Percentiles rank a stretch among this genome's conserved stretches.
Evolutionary conservation across 768 basidiomycete genomes (phyloP).

Genomic region (Hypholoma sublateritium): DNA sequence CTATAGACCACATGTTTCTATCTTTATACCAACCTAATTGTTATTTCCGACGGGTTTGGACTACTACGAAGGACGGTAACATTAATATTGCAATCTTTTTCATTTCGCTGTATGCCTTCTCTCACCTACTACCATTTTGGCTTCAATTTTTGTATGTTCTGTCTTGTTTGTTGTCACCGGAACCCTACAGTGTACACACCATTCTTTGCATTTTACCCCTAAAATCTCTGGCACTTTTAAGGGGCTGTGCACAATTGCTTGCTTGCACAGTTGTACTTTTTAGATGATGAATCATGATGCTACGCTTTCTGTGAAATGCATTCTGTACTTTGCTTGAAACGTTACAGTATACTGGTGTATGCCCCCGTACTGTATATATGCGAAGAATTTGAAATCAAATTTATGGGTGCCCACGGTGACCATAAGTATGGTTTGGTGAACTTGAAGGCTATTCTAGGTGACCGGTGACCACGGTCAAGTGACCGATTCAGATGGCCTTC

Average conservation of each 20-base stretch:
- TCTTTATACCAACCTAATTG: constrained; percentile 22
- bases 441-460: no score
- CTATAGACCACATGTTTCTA: constrained; percentile 12
- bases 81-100: constrained; percentile 1
- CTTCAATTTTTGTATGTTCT: background rate
- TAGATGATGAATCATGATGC: background rate
- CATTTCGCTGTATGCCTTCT: background rate
- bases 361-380: no score
- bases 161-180: background rate
- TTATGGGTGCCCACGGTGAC: no score
- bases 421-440: no score
- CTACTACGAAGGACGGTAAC: constrained; percentile 2
- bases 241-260: constrained; percentile 2
- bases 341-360: no score
- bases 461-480: background rate
- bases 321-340: background rate
- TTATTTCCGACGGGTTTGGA: constrained; percentile 1
- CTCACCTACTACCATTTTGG: background rate
- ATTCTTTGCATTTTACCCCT: background rate
- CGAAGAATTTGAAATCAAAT: no score
- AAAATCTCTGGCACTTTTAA: background rate
- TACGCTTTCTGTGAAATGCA: background rate
- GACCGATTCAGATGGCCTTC: background rate
- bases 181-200: background rate
- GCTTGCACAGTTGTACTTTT: constrained; percentile 2